A percentile compares a stretch with the other conserved stretches of the same genome.
phyloP scores from a whole-genome alignment of 352 stramenopile species.

The Pythium plurisporium region DNA sequence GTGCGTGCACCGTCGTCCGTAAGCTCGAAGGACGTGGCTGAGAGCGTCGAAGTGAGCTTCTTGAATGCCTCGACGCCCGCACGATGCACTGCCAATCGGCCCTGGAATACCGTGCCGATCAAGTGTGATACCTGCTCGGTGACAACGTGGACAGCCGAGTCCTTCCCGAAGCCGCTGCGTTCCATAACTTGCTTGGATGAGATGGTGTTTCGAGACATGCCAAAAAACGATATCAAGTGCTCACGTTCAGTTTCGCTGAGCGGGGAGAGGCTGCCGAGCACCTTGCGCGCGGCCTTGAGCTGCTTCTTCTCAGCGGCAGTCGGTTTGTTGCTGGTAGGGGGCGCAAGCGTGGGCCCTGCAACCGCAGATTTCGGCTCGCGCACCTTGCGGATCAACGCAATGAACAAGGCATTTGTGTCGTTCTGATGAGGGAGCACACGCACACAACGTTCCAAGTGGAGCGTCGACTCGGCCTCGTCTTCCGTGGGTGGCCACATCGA shows the following conservation, averaged over 20 bases:
- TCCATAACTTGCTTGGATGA: slow-evolving; percentile 39
- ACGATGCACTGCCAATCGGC: slow-evolving; percentile 56
- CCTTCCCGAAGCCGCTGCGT: slow-evolving; percentile 61
- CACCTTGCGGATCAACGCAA: slow-evolving; percentile 92
- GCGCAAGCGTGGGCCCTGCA: slow-evolving; percentile 29
- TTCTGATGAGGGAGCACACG: slow-evolving; percentile 96
- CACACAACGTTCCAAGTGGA: slow-evolving; percentile 90
- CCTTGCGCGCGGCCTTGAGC: slow-evolving; percentile 46
- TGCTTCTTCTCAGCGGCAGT: slow-evolving; percentile 38
- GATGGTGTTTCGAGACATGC: slow-evolving; percentile 16
- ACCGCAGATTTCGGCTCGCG: slow-evolving; percentile 20
- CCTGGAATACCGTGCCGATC: slow-evolving; percentile 29
- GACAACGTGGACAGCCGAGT: slow-evolving; percentile 65
- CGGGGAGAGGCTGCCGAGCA: slow-evolving; percentile 50
- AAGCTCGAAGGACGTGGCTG: slow-evolving; percentile 33
- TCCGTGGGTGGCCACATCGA: slow-evolving; percentile 83
- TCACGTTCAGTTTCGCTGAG: slow-evolving; percentile 39
- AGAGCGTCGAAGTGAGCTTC: slow-evolving; percentile 10
- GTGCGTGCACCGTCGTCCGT: slow-evolving; percentile 62
- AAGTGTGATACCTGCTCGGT: slow-evolving; percentile 45
- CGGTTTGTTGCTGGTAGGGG: slow-evolving; percentile 14
- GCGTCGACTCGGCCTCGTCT: slow-evolving; percentile 33
- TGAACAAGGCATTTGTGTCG: slow-evolving; percentile 97
- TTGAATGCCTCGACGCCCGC: slow-evolving; percentile 49
- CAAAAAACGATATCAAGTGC: slow-evolving; percentile 42